Conservation (phyloP, 352 stramenopile genomes). For the Albugo laibachii region DNA sequence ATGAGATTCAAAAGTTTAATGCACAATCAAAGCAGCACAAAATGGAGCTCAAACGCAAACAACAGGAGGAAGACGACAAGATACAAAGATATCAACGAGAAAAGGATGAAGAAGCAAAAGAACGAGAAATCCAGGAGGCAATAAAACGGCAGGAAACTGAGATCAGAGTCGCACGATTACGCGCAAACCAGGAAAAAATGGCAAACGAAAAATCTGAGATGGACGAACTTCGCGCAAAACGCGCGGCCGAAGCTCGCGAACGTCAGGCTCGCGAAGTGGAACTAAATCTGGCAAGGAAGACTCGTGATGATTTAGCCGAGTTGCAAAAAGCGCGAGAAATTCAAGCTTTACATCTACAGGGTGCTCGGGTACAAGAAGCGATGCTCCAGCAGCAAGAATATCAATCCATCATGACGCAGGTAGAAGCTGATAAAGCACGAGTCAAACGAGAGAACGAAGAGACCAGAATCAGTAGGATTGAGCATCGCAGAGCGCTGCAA, state of each 20-base stretch:
- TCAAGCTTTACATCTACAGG: slow-evolving; percentile 50
- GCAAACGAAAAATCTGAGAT: slow-evolving; percentile 77
- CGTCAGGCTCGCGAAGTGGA: slow-evolving; percentile 73
- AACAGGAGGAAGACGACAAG: slow-evolving; percentile 60
- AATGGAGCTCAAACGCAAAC: slow-evolving; percentile 40
- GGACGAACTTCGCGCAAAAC: slow-evolving; percentile 82
- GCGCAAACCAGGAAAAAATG: slow-evolving; percentile 73
- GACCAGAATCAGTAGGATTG: slow-evolving; percentile 39
- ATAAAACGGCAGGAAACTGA: slow-evolving; percentile 49
- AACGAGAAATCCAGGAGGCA: slow-evolving; percentile 40
- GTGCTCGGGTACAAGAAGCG: slow-evolving; percentile 49
- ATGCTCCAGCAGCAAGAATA: slow-evolving; percentile 77
- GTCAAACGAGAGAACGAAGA: slow-evolving; percentile 34
- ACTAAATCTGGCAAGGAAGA: slow-evolving; percentile 59
- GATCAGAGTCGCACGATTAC: slow-evolving; percentile 47
- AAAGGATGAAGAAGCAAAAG: slow-evolving; percentile 42
- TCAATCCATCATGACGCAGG: slow-evolving; percentile 70
- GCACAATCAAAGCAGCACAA: slow-evolving; percentile 24
- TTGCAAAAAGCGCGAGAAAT: slow-evolving; percentile 37
- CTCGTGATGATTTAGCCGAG: slow-evolving; percentile 71
- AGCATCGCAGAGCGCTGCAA: slow-evolving; percentile 67
- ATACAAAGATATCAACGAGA: slow-evolving; percentile 49
- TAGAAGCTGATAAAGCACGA: slow-evolving; percentile 40
- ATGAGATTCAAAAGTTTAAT: slow-evolving; percentile 52
- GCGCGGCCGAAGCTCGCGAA: slow-evolving; percentile 76